Base-by-base conservation (phyloP, 768 basidiomycete species). In the Amanita rimosa region DNA sequence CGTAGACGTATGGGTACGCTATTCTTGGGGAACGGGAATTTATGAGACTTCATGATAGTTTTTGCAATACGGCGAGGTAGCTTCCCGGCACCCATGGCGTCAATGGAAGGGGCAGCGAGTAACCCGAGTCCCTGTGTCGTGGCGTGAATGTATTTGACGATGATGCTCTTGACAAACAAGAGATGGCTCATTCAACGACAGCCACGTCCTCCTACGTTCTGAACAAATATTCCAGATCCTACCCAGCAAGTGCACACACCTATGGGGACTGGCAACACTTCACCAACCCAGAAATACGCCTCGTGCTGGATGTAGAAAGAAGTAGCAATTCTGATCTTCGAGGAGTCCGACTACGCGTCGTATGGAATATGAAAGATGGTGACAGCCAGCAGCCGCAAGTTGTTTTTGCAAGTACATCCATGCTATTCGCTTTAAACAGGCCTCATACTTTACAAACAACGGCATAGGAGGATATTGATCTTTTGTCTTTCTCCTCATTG, bases 401-500 rank as follows among this genome's bases (percentile, higher is more conserved):
- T 17, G 62, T 75, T 29, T 81, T 89, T 68, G 85, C 84, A 70
- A 64, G 83, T 71, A 36, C 9, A 36, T 27, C 13, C 31, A 27
- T 33, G 26, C 41, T 16, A 3, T 45, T 45, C 47, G 37, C 29
- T 10, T 40, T 21, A 27, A 4, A 19, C 13, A 17, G 31, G 22
- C 35, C 45, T 48, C 21, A 34, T 44, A 17, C 50, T 34, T 43
- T 37, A 37, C 41, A 31, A 34, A 22, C 13, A 31, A 24, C 7
- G 16, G 53, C 55, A 22, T 58, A 90, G 87, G 87, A 90, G 64
- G 84, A 90, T 58, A 53, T 90, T 34, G 86, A 90, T 54, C 64
- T 90, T 17, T 64, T 88, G 21, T 71, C 78, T 2, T 84, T 85
- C 60, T 84, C 85, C 3, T 68, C 31, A 13, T 10, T 74, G 45